These are phyloP conservation scores for Yarrowia phangngaensis DNA, from an alignment of 805 yeast genomes.

Conservation along the genomic window DNA sequence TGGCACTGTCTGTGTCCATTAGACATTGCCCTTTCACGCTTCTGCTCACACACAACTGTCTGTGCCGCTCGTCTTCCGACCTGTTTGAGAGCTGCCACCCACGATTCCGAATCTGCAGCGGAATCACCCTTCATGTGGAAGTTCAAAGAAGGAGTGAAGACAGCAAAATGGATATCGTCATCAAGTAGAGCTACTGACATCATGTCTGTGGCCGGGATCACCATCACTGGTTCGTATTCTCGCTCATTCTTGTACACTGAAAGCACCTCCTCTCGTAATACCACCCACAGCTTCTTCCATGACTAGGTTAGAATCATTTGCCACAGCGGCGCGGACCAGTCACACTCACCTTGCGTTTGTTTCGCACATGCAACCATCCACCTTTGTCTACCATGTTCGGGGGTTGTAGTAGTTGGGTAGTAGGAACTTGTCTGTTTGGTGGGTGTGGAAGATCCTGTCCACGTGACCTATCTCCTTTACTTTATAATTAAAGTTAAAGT, in stretches of 20 bases:
- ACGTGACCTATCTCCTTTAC: too few species aligned
- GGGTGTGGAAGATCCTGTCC: neutral
- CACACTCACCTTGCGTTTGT: constrained; percentile 21
- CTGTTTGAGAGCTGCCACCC: constrained; percentile 34
- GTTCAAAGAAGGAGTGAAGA: constrained; percentile 37
- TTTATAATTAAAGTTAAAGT: too few species aligned
- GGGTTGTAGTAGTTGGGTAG: too few species aligned
- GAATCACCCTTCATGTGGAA: constrained; percentile 36
- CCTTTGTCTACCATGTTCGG: constrained; percentile 13
- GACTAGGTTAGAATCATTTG: constrained; percentile 11
- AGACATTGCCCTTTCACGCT: constrained; percentile 28
- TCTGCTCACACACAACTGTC: constrained; percentile 29
- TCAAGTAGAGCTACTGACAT: constrained; percentile 36
- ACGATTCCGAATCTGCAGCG: constrained; percentile 34
- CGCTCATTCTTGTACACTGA: constrained; percentile 40
- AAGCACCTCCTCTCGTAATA: constrained; percentile 37
- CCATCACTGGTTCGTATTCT: constrained; percentile 38
- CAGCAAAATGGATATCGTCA: constrained; percentile 34
- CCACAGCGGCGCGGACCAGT: constrained; percentile 3
- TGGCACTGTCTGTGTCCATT: too few species aligned
- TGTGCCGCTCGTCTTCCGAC: constrained; percentile 33
- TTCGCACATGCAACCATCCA: constrained; percentile 23
- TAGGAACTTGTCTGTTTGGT: too few species aligned
- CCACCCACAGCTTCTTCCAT: constrained; percentile 41
- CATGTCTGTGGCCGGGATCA: constrained; percentile 35